Evolutionary conservation across 1,139 yeast species (phyloP).

Genomic region (Geotrichum bryndzae): DNA sequence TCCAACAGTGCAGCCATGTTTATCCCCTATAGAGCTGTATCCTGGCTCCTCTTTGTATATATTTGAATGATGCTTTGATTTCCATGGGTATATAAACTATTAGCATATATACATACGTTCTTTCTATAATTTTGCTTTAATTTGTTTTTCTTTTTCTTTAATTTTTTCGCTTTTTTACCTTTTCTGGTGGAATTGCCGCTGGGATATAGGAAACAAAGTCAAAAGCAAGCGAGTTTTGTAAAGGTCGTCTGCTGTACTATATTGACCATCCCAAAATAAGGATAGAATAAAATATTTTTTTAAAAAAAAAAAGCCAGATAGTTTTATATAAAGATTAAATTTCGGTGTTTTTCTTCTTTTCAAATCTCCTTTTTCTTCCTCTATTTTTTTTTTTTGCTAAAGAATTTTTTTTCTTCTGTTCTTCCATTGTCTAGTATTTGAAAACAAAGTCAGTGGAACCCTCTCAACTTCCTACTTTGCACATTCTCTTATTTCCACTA

Average conservation of each 20-base stretch:
- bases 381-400: background rate
- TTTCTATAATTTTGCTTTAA: too few relatives aligned
- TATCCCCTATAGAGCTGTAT: too few relatives aligned
- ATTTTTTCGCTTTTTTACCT: background rate
- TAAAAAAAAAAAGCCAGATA: background rate
- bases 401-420: background rate
- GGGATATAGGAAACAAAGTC: background rate
- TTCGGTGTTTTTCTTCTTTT: background rate
- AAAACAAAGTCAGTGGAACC: background rate
- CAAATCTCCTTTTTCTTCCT: background rate
- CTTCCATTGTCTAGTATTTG: background rate
- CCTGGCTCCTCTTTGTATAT: too few relatives aligned
- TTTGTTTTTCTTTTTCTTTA: too few relatives aligned
- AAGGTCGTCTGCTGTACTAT: too few relatives aligned
- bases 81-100: too few relatives aligned
- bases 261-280: too few relatives aligned
- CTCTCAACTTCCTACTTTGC: background rate
- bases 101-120: too few relatives aligned
- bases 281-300: background rate
- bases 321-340: background rate
- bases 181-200: background rate
- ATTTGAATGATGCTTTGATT: too few relatives aligned
- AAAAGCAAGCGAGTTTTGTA: background rate
- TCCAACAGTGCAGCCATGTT: too few relatives aligned
- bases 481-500: background rate